A percentile compares a stretch with the other conserved stretches of the same genome.
Evolutionary conservation across 1,284 basidiomycete species (phyloP).

Genomic region (Mycena sp.): DNA sequence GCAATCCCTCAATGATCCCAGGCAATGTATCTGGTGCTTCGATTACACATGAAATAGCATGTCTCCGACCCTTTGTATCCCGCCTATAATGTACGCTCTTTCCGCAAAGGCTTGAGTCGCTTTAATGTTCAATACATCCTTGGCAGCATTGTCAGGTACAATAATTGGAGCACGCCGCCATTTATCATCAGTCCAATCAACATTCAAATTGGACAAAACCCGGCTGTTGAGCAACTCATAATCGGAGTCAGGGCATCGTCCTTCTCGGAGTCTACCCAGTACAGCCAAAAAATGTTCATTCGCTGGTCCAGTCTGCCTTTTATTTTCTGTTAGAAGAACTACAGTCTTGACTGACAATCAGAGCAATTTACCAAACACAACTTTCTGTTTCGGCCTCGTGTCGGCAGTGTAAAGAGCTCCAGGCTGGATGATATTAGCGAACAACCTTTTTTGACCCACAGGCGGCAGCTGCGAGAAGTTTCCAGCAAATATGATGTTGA

Average conservation of each 20-base stretch:
- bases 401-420: too few relatives aligned
- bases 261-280: slow-evolving; percentile 35
- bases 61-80: slow-evolving; percentile 34
- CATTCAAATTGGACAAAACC: slow-evolving; percentile 8
- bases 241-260: slow-evolving; percentile 35
- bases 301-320: too few relatives aligned
- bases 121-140: slow-evolving; percentile 41
- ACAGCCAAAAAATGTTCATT: slow-evolving; percentile 39
- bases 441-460: too few relatives aligned
- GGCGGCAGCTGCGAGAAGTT: too few relatives aligned
- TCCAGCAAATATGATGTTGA: too few relatives aligned
- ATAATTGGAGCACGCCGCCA: slow-evolving; percentile 40
- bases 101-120: slow-evolving; percentile 35
- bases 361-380: too few relatives aligned
- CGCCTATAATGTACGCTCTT: slow-evolving; percentile 33
- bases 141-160: slow-evolving; percentile 35
- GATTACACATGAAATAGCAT: slow-evolving; percentile 38
- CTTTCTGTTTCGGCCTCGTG: too few relatives aligned
- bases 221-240: slow-evolving; percentile 29
- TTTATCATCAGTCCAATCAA: slow-evolving; percentile 1
- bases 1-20: background rate
- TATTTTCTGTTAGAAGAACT: too few relatives aligned
- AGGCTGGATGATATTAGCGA: too few relatives aligned
- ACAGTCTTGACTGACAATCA: too few relatives aligned
- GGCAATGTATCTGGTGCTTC: background rate